phyloP scores from a whole-genome alignment of 2,329 filamentous ascomycete genomes.

The Penicillium sp. region DNA sequence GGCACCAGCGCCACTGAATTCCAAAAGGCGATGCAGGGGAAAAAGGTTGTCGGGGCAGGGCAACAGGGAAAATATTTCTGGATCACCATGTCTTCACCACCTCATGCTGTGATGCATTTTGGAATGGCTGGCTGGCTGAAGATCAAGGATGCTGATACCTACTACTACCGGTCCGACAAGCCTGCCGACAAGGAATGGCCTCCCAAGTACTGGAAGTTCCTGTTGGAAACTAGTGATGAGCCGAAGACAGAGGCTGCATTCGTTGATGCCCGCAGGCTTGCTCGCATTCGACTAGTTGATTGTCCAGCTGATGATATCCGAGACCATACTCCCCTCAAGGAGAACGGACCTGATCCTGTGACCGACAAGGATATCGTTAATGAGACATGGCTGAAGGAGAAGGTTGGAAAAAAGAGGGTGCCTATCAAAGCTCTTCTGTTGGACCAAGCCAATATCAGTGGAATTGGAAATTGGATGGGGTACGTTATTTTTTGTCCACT shows the following conservation, averaged over 20 bases:
- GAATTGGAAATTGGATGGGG: conserved; percentile 96
- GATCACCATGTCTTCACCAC: conserved; percentile 73
- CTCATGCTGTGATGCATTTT: conserved; percentile 87
- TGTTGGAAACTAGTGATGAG: conserved; percentile 65
- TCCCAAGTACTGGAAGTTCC: conserved; percentile 86
- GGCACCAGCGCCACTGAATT: conserved; percentile 78
- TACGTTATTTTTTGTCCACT: conserved; percentile 34
- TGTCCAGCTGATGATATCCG: conserved; percentile 76
- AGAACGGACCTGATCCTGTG: conserved; percentile 93
- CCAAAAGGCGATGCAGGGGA: conserved; percentile 70
- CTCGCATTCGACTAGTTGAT: conserved; percentile 77
- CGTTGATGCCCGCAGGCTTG: conserved; percentile 78
- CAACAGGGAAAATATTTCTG: conserved; percentile 99
- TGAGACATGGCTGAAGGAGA: conserved; percentile 69
- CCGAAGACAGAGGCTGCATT: conserved; percentile 72
- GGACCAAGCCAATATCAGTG: conserved; percentile 85
- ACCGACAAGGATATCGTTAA: conserved; percentile 77
- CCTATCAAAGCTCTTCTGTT: conserved; percentile 87
- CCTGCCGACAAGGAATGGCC: conserved; percentile 72
- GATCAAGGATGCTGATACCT: conserved; percentile 74
- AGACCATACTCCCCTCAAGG: conserved; percentile 73
- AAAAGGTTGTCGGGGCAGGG: conserved; percentile 69
- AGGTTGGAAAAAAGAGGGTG: conserved; percentile 74
- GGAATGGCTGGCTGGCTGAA: conserved; percentile 83
- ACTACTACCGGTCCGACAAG: conserved; percentile 72